These are phyloP conservation scores for Lentinus brumalis DNA, from an alignment of 768 basidiomycete species.

Conservation along the genomic window DNA sequence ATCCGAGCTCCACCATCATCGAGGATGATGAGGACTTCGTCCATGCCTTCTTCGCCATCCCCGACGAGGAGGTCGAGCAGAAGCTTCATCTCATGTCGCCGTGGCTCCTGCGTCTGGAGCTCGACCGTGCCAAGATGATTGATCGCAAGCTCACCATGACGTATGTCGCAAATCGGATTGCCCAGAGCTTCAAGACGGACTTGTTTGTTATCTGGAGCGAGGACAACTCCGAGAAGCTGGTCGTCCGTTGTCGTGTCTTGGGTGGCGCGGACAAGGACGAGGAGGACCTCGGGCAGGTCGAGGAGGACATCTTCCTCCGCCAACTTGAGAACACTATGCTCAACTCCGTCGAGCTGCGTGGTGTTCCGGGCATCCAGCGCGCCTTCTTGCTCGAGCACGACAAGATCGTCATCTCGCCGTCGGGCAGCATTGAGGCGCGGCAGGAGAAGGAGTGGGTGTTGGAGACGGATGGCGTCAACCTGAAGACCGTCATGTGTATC, in stretches of 20 bases:
- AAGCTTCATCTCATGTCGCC: slow-evolving; percentile 93
- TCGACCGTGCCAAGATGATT: slow-evolving; percentile 97
- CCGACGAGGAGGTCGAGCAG: slow-evolving; percentile 92
- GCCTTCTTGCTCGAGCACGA: slow-evolving; percentile 94
- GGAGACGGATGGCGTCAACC: slow-evolving; percentile 95
- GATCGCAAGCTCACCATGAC: slow-evolving; percentile 96
- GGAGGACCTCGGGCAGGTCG: slow-evolving; percentile 69
- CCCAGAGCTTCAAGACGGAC: slow-evolving; percentile 93
- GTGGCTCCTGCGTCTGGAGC: slow-evolving; percentile 95
- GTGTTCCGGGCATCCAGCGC: slow-evolving; percentile 86
- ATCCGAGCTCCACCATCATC: slow-evolving; percentile 89
- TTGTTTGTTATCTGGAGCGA: slow-evolving; percentile 98
- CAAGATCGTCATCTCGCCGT: slow-evolving; percentile 61
- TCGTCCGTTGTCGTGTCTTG: slow-evolving; percentile 94
- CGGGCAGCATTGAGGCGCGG: slow-evolving; percentile 64
- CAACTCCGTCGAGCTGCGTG: slow-evolving; percentile 91
- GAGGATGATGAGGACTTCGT: slow-evolving; percentile 96
- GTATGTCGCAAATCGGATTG: slow-evolving; percentile 91
- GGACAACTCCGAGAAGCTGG: slow-evolving; percentile 96
- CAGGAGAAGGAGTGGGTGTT: slow-evolving; percentile 91
- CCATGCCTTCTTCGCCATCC: slow-evolving; percentile 98
- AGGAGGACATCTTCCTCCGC: slow-evolving; percentile 96
- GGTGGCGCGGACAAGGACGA: slow-evolving; percentile 86
- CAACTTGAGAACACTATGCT: slow-evolving; percentile 97
- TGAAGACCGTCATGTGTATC: slow-evolving; percentile 93